Evolutionary conservation across 345 rosid genomes (phyloP).

Genomic region (Trapa incisa): DNA sequence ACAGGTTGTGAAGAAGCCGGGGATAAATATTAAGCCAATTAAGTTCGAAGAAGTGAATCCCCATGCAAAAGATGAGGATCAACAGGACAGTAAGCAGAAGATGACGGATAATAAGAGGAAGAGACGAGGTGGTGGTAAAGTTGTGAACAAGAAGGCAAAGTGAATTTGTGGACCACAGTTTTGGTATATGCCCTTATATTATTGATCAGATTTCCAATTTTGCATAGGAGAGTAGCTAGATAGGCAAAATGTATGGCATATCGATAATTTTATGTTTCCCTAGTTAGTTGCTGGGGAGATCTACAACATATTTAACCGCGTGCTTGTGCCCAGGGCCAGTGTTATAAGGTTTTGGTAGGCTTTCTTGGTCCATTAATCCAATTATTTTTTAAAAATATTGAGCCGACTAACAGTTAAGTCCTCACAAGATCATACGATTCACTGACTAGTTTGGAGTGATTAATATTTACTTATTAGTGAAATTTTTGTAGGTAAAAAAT

Average conservation of each 20-base stretch:
- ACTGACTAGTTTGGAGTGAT: too few relatives aligned
- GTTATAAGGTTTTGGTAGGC: too few relatives aligned
- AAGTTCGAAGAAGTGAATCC: conserved; percentile 58
- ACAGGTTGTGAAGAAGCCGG: conserved; percentile 77
- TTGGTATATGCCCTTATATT: neutral
- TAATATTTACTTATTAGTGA: too few relatives aligned
- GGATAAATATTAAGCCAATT: conserved; percentile 67
- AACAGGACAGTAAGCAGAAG: conserved; percentile 23
- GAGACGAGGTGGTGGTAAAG: conserved; percentile 1
- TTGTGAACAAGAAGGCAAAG: conserved; percentile 4
- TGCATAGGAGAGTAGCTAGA: neutral
- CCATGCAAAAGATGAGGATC: conserved; percentile 33
- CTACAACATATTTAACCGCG: too few relatives aligned
- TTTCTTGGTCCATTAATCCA: too few relatives aligned
- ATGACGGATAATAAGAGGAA: conserved; percentile 4
- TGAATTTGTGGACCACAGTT: neutral
- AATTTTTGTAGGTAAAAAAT: too few relatives aligned
- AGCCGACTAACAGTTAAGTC: too few relatives aligned
- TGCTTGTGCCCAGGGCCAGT: too few relatives aligned
- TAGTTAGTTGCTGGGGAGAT: neutral
- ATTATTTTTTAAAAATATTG: too few relatives aligned
- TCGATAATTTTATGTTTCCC: neutral
- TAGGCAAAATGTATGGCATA: neutral
- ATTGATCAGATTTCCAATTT: neutral
- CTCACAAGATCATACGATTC: too few relatives aligned